Percentiles rank a stretch among this genome's conserved stretches.
These are phyloP conservation scores for Cystobasidium onofrii DNA, from an alignment of 768 basidiomycete genomes.

Conservation along the genomic window DNA sequence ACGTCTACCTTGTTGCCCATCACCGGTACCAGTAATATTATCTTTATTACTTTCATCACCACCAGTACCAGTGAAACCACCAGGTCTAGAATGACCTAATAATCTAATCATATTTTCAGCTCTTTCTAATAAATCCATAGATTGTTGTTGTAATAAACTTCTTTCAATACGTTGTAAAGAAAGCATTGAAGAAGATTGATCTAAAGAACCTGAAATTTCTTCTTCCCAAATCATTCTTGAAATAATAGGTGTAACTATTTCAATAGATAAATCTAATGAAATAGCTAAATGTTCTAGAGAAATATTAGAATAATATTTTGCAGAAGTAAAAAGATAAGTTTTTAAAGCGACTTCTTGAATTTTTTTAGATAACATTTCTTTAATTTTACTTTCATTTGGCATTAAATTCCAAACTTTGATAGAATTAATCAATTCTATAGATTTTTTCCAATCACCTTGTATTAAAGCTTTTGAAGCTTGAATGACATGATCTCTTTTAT, in stretches of 20 bases:
- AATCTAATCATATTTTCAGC: constrained; percentile 76
- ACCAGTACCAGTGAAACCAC: no score
- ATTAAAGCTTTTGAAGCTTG: constrained; percentile 95
- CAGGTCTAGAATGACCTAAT: constrained; percentile 58
- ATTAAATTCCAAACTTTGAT: constrained; percentile 98
- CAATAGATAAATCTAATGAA: constrained; percentile 74
- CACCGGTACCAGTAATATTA: not conserved
- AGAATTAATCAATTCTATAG: constrained; percentile 80
- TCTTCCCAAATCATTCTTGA: constrained; percentile 99
- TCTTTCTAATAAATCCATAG: constrained; percentile 79
- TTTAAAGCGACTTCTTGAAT: constrained; percentile 96
- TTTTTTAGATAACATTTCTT: constrained; percentile 89
- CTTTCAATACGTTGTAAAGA: constrained; percentile 89
- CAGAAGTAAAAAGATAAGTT: constrained; percentile 97
- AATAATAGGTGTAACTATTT: constrained; percentile 78
- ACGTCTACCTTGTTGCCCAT: constrained; percentile 13
- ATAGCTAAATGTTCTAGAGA: constrained; percentile 77
- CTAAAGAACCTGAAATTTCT: constrained; percentile 78
- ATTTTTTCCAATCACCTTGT: constrained; percentile 93
- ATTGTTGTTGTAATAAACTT: constrained; percentile 78
- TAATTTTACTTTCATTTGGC: constrained; percentile 76
- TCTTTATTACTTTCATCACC: constrained; percentile 24
- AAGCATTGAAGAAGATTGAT: constrained; percentile 79
- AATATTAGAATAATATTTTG: constrained; percentile 81
- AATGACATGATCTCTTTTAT: constrained; percentile 97